Base-by-base conservation (phyloP, 164 flowering plant genomes). In the Chimonanthus praecox region DNA sequence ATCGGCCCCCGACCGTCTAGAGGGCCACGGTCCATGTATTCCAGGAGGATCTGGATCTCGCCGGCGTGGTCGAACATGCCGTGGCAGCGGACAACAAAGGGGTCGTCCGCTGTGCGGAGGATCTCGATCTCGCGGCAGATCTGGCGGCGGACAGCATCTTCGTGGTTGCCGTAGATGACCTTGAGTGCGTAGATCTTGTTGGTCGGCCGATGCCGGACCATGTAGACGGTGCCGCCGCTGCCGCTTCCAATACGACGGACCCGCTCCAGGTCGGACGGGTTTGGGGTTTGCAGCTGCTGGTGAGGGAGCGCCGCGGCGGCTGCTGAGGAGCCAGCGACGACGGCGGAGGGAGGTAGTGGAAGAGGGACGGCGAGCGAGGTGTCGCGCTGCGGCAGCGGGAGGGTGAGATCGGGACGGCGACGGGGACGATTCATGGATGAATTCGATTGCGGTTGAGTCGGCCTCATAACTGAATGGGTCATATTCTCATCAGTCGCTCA, bases 21-120 rank as follows among this genome's bases (percentile, higher is more conserved):
- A 0, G 97, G 88, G 3, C 97, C 98, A n/a, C 89, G 79, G 69
- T 94, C 96, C 96, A 94, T 90, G 82, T 78, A 87, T 78, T 94
- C 98, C 3, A 94, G 83, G 0, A 94, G 80, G 10, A 94, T 89
- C 72, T 92, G 91, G 82, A 94, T 90, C 77, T 94, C 93, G 44
- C 94, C 94, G 79, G 78, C 83, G 82, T 86, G 85, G 48, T 89
- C 98, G 76, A 70, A 87, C 87, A 92, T 87, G 44, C 90, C 91
- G 73, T 85, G 87, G 82, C 98, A 94, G 61, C 79, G 82, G 48
- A 94, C 98, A 9, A 94, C 88, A 83, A 86, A 82, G 5, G 88
- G 88, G 85, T 90, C 80, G 71, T 87, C 82, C 8, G 91, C 94
- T 47, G 80, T 85, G 4, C 92, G 82, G 46, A 92, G 90, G 85